Conservation (phyloP, 345 rosid species). For the Salix viminalis region DNA sequence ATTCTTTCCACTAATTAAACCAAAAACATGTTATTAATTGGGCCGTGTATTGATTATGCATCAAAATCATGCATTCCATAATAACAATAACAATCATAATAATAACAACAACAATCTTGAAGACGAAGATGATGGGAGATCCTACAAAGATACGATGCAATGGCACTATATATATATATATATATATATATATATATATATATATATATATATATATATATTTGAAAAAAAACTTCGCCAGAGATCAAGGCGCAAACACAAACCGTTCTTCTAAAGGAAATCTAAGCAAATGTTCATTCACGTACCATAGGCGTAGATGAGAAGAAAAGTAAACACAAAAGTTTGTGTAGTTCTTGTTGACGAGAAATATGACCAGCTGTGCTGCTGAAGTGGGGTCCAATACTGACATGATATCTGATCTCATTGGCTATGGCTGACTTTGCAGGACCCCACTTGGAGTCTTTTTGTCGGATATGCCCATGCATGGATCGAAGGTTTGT, state of each 20-base stretch:
- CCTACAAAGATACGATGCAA: not conserved
- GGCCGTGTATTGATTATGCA: too few species aligned
- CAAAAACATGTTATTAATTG: not conserved
- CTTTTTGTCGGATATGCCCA: constrained; percentile 48
- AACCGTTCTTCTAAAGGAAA: constrained; percentile 4
- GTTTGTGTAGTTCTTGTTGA: constrained; percentile 5
- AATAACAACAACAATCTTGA: too few species aligned
- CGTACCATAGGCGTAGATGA: not conserved
- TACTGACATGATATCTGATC: constrained; percentile 15
- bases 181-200: too few species aligned
- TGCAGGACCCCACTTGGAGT: constrained; percentile 20
- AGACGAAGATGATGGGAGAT: too few species aligned
- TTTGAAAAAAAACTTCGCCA: not conserved
- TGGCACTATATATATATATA: too few species aligned
- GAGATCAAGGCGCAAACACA: not conserved
- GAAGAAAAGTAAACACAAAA: not conserved
- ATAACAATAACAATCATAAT: too few species aligned
- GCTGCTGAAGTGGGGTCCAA: constrained; percentile 13
- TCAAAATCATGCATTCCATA: too few species aligned
- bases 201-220: too few species aligned
- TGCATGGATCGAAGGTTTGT: not conserved
- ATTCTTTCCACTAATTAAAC: not conserved
- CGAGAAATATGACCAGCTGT: not conserved
- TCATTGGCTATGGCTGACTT: constrained; percentile 27
- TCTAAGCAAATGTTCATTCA: not conserved